These are phyloP conservation scores for Catunica adiposa DNA, from an alignment of 2,329 filamentous ascomycete genomes.

Conservation along the genomic window DNA sequence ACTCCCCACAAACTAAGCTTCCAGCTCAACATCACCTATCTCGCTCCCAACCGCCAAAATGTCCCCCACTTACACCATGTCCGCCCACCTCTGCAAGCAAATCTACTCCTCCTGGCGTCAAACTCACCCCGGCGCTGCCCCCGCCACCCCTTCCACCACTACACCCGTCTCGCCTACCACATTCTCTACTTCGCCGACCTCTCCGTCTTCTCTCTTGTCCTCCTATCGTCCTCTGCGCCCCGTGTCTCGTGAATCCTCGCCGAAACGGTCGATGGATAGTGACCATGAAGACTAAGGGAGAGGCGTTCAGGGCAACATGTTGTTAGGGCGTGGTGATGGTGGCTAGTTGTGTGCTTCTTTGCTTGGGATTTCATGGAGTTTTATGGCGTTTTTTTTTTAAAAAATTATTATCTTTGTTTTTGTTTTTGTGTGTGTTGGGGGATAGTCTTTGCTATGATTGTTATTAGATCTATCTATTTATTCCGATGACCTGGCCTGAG, in stretches of 20 bases:
- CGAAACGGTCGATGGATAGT: constrained; percentile 14
- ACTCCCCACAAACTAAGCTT: background rate
- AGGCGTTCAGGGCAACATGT: no score
- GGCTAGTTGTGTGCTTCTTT: background rate
- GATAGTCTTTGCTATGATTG: background rate
- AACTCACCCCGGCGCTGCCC: constrained; percentile 18
- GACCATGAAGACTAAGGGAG: constrained; percentile 13
- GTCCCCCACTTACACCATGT: constrained; percentile 45
- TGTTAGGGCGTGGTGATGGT: background rate
- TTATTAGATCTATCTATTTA: no score
- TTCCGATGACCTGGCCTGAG: no score
- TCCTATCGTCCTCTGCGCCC: constrained; percentile 6
- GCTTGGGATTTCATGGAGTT: background rate
- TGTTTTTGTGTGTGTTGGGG: background rate
- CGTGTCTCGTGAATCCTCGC: constrained; percentile 22
- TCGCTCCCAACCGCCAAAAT: constrained; percentile 22
- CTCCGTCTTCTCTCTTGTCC: constrained; percentile 5
- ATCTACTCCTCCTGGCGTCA: constrained; percentile 43
- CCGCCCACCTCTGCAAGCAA: constrained; percentile 43
- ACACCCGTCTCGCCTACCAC: constrained; percentile 11
- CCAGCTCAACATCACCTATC: background rate
- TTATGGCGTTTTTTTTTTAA: background rate
- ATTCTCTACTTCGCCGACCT: background rate
- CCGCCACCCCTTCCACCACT: constrained; percentile 11
- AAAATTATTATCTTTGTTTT: constrained; percentile 1